These are phyloP conservation scores for Tephrocybe rancida DNA, from an alignment of 768 basidiomycete genomes.

Conservation along the genomic window DNA sequence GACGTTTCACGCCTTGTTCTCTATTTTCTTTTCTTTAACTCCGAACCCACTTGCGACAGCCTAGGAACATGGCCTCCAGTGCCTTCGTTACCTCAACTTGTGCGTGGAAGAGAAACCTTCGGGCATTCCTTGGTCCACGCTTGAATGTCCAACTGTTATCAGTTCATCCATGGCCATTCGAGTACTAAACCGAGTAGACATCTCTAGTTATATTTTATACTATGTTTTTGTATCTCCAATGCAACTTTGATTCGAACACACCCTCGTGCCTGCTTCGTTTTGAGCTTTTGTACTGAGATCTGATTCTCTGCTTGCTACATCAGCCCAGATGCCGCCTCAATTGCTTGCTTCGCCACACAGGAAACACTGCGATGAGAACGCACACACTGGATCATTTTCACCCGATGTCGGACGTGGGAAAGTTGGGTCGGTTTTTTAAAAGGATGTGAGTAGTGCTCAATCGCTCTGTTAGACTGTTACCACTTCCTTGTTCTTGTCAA, in stretches of 20 bases:
- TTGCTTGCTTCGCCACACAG: background rate
- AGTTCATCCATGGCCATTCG: slow-evolving; percentile 59
- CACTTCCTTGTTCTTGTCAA: slow-evolving; percentile 25
- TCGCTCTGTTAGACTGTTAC: slow-evolving; percentile 24
- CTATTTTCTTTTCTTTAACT: slow-evolving; percentile 17
- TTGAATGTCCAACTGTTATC: slow-evolving; percentile 60
- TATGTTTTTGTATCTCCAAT: background rate
- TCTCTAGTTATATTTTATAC: slow-evolving; percentile 9
- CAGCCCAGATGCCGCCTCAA: background rate
- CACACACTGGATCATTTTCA: background rate
- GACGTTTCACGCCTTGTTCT: slow-evolving; percentile 9
- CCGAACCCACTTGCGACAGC: slow-evolving; percentile 63
- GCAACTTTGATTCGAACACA: background rate
- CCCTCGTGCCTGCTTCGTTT: background rate
- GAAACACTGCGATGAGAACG: background rate
- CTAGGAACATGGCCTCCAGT: slow-evolving; percentile 73
- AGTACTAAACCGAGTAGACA: slow-evolving; percentile 77
- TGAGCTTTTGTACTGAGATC: background rate
- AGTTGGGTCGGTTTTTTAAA: slow-evolving; percentile 25
- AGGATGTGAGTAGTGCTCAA: slow-evolving; percentile 23
- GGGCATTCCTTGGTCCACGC: slow-evolving; percentile 66
- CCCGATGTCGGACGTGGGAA: slow-evolving; percentile 31
- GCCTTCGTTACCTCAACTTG: slow-evolving; percentile 84
- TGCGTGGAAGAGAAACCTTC: slow-evolving; percentile 62
- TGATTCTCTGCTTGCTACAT: too few relatives aligned